Evolutionary conservation across 2,329 filamentous ascomycete genomes (phyloP).

Genomic region (Arthrobotrys musiformis): DNA sequence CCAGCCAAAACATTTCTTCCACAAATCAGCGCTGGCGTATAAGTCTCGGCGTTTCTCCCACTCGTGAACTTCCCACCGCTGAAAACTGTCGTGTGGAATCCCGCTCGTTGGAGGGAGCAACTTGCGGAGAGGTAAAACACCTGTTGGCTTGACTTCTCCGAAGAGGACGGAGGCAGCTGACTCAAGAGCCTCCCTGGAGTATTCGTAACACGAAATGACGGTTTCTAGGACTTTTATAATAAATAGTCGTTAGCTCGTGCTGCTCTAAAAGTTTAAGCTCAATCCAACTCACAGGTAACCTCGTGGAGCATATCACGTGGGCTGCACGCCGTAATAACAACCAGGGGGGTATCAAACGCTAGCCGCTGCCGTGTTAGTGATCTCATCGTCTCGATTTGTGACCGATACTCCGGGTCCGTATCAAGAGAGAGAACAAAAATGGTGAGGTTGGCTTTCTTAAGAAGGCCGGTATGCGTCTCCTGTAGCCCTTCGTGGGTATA

Average conservation of each 20-base stretch:
- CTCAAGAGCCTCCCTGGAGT: constrained; percentile 66
- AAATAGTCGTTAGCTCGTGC: constrained; percentile 62
- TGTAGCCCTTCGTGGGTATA: constrained; percentile 76
- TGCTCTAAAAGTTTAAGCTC: constrained; percentile 61
- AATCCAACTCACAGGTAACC: constrained; percentile 59
- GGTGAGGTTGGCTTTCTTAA: constrained; percentile 70
- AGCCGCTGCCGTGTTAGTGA: constrained; percentile 60
- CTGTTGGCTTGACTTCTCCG: constrained; percentile 61
- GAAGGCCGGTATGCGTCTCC: constrained; percentile 71
- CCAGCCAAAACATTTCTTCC: constrained; percentile 60
- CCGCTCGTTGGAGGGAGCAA: constrained; percentile 54
- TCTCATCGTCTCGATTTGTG: constrained; percentile 60
- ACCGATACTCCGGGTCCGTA: constrained; percentile 61
- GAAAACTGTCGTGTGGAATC: constrained; percentile 23
- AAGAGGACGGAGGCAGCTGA: constrained; percentile 69
- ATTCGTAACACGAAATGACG: constrained; percentile 64
- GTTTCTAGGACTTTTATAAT: constrained; percentile 54
- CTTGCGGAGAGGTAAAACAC: constrained; percentile 56
- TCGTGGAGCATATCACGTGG: constrained; percentile 68
- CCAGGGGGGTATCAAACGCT: constrained; percentile 57
- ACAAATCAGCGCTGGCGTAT: constrained; percentile 59
- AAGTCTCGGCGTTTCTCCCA: constrained; percentile 60
- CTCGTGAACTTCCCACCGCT: constrained; percentile 59
- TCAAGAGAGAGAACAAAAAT: constrained; percentile 71
- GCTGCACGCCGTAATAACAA: constrained; percentile 62